A percentile compares a stretch with the other conserved stretches of the same genome.
Conservation (phyloP, 202 grass and related monocot species). For the Schoenoplectus tabernaemontani region DNA sequence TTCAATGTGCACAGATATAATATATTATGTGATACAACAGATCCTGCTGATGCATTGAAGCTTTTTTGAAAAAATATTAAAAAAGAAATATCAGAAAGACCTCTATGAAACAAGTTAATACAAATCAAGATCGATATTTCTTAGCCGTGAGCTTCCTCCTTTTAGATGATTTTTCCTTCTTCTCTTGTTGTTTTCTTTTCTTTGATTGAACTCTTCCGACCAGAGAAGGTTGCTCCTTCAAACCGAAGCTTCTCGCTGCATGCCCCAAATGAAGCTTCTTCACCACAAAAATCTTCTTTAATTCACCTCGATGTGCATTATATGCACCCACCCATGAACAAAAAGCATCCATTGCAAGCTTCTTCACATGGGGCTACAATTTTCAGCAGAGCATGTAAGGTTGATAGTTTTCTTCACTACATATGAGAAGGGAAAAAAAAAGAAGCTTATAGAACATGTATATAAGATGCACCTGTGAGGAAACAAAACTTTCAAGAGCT, state of each 20-base stretch:
- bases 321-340: constrained; percentile 90
- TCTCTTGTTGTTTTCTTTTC: constrained; percentile 60
- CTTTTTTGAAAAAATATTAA: not conserved
- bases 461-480: constrained; percentile 42
- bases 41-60: not conserved
- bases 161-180: constrained; percentile 34
- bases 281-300: constrained; percentile 93
- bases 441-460: not conserved
- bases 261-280: constrained; percentile 96
- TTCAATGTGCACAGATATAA: not conserved
- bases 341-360: constrained; percentile 76
- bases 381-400: not conserved
- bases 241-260: constrained; percentile 66
- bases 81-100: not conserved
- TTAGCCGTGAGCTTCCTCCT: constrained; percentile 42
- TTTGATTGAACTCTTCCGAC: constrained; percentile 72
- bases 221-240: constrained; percentile 76
- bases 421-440: constrained; percentile 2
- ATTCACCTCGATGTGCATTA: constrained; percentile 77
- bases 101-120: not conserved
- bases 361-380: constrained; percentile 21
- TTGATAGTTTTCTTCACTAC: not conserved
- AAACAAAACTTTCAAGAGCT: constrained; percentile 59
- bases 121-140: constrained; percentile 19
- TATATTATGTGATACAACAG: not conserved